Evolutionary conservation across 176 grass and related monocot species (phyloP).

Genomic region (Raddia distichophylla): DNA sequence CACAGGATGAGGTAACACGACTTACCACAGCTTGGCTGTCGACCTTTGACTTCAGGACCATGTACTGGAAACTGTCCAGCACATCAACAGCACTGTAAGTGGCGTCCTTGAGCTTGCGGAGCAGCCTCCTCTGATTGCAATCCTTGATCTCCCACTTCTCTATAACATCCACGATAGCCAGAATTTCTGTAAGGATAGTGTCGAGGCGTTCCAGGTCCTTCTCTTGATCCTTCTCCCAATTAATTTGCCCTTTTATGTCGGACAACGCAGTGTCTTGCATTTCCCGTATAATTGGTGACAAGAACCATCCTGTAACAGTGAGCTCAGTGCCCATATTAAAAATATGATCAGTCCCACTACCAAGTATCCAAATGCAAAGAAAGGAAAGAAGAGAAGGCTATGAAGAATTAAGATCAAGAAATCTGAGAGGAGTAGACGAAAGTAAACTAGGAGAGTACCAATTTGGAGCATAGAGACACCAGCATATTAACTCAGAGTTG

Average conservation of each 20-base stretch:
- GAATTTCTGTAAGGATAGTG: conserved; percentile 53
- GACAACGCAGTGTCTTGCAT: conserved; percentile 52
- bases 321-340: conserved; percentile 42
- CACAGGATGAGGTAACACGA: conserved; percentile 18
- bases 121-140: conserved; percentile 45
- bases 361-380: conserved; percentile 20
- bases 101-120: conserved; percentile 60
- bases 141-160: conserved; percentile 57
- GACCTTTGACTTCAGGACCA: conserved; percentile 48
- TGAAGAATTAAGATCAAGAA: not conserved
- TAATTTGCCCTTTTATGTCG: conserved; percentile 51
- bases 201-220: conserved; percentile 54
- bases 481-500: not conserved
- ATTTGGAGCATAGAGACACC: not conserved
- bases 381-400: conserved; percentile 12
- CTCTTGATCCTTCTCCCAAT: conserved; percentile 53
- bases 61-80: conserved; percentile 62
- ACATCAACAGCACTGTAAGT: conserved; percentile 64
- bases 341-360: not conserved
- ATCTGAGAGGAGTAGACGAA: not conserved
- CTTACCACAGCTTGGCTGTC: conserved; percentile 31
- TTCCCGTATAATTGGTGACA: conserved; percentile 60
- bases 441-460: not conserved
- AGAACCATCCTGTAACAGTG: conserved; percentile 55
- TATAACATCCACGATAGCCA: conserved; percentile 41